These are phyloP conservation scores for Secale cereale DNA, from an alignment of 176 grass and related monocot genomes.

Conservation along the genomic window DNA sequence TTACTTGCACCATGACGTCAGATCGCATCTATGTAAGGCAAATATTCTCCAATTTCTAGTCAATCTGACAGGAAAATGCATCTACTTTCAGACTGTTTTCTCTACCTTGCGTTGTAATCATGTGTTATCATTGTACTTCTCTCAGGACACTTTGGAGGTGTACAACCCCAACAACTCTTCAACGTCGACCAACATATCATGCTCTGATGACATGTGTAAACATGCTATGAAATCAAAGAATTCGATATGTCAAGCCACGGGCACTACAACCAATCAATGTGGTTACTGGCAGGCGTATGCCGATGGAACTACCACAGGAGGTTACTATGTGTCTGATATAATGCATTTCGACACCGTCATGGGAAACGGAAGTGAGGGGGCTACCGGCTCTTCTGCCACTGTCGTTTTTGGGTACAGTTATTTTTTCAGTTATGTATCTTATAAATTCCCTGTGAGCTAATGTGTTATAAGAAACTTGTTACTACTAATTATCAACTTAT, in stretches of 20 bases:
- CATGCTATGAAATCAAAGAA: constrained; percentile 60
- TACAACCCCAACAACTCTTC: constrained; percentile 65
- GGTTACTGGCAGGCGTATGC: constrained; percentile 72
- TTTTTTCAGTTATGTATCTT: too few species aligned
- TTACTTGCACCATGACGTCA: constrained; percentile 26
- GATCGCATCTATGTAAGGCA: constrained; percentile 69
- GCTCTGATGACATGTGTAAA: constrained; percentile 64
- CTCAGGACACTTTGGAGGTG: constrained; percentile 47
- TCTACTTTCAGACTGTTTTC: too few species aligned
- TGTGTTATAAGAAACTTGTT: too few species aligned
- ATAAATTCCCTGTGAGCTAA: too few species aligned
- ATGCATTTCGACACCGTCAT: too few species aligned
- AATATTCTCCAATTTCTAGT: not conserved
- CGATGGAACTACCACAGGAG: constrained; percentile 74
- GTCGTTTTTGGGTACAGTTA: too few species aligned
- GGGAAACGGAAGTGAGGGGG: too few species aligned
- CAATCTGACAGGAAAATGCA: too few species aligned
- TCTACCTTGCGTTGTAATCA: too few species aligned
- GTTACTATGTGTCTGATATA: constrained; percentile 73
- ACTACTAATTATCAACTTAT: too few species aligned
- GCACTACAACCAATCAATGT: constrained; percentile 40
- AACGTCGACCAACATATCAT: constrained; percentile 54
- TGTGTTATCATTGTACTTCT: not conserved
- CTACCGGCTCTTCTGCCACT: too few species aligned
- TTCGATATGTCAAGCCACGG: constrained; percentile 49